Evolutionary conservation across 129 eudicot species (phyloP).

Genomic region (Glebionis coronaria): DNA sequence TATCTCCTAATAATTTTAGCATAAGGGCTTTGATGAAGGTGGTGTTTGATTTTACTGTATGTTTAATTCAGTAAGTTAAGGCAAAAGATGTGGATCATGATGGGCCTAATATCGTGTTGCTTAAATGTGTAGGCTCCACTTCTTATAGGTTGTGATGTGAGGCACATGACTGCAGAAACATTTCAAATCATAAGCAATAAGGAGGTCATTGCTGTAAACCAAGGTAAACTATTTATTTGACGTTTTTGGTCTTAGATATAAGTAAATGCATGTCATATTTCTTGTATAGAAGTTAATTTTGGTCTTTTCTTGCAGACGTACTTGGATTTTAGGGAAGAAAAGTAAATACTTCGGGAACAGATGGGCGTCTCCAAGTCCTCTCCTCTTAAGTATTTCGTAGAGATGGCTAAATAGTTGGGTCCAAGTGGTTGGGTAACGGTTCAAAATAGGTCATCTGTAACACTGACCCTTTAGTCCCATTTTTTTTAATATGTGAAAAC

Average conservation of each 20-base stretch:
- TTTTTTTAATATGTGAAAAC: no score
- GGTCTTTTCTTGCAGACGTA: conserved; percentile 42
- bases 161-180: conserved; percentile 74
- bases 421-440: conserved; percentile 41
- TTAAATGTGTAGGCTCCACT: conserved; percentile 72
- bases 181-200: conserved; percentile 55
- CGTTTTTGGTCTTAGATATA: neutral
- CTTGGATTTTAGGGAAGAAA: conserved; percentile 96
- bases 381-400: no score
- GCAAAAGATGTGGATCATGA: neutral
- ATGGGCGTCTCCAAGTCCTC: conserved; percentile 73
- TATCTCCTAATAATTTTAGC: no score
- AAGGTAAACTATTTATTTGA: conserved; percentile 48
- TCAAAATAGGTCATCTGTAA: no score
- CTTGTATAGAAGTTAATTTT: neutral
- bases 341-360: conserved; percentile 51
- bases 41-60: neutral
- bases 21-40: neutral
- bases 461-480: no score
- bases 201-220: conserved; percentile 89
- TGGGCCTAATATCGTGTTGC: neutral
- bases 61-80: neutral
- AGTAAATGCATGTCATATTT: neutral
- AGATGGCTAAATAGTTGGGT: no score
- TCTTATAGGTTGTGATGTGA: conserved; percentile 86